Conservation (phyloP, 495 filamentous ascomycete species). For the Oidiodendron maius region DNA sequence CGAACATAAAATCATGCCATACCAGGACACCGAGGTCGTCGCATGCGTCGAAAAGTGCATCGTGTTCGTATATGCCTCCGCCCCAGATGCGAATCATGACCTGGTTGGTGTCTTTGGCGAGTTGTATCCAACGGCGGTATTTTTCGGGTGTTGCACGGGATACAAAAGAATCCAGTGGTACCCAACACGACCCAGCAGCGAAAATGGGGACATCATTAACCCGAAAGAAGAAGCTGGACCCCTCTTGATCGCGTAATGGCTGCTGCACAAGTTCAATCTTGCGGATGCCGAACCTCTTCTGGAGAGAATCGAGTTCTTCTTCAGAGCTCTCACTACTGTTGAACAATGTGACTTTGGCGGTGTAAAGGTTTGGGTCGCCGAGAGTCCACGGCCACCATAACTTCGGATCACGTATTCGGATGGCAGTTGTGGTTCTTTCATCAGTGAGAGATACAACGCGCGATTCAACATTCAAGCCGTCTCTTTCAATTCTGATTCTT, state of each 20-base stretch:
- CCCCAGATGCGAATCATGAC: slow-evolving; percentile 4
- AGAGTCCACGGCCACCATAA: neutral
- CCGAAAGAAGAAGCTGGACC: neutral
- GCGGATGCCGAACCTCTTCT: neutral
- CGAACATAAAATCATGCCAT: slow-evolving; percentile 67
- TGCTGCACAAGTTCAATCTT: neutral
- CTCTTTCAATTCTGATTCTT: too few species aligned
- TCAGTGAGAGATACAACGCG: too few species aligned
- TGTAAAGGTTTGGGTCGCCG: neutral
- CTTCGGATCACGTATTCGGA: neutral
- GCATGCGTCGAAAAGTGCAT: slow-evolving; percentile 57
- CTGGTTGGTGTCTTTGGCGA: neutral
- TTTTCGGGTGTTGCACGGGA: neutral
- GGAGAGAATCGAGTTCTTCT: slow-evolving; percentile 27
- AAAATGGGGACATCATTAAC: neutral
- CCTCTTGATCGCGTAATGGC: neutral
- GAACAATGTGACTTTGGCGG: slow-evolving; percentile 5
- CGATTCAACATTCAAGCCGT: too few species aligned
- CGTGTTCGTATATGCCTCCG: slow-evolving; percentile 61
- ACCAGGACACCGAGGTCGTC: slow-evolving; percentile 59
- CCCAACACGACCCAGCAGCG: neutral
- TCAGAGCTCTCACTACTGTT: too few species aligned
- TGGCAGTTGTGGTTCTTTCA: too few species aligned
- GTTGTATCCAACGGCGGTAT: neutral
- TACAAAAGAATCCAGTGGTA: neutral